Conservation (phyloP, 164 flowering plant species). For the Aristolochia fimbriata region DNA sequence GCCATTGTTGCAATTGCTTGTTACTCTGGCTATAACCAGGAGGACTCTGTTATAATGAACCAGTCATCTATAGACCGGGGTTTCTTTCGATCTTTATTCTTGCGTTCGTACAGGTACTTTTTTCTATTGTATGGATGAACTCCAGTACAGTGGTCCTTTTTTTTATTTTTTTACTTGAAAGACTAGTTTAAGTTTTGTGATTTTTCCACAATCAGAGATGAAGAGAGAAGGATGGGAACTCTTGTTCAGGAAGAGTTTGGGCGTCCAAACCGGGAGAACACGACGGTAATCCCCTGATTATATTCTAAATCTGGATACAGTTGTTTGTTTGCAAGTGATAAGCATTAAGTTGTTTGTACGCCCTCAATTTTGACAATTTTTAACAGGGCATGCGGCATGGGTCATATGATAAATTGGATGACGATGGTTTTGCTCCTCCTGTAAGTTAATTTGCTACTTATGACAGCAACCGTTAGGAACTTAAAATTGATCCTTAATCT, state of each 20-base stretch:
- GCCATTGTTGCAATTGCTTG: constrained; percentile 96
- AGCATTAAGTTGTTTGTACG: no score
- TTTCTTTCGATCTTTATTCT: constrained; percentile 86
- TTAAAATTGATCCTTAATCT: no score
- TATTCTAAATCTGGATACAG: no score
- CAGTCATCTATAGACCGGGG: constrained; percentile 98
- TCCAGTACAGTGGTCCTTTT: no score
- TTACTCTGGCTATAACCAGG: constrained; percentile 96
- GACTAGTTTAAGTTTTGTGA: no score
- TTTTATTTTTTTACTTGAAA: constrained; percentile 10
- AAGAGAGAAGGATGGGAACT: constrained; percentile 98
- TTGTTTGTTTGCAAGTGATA: no score
- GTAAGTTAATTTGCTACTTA: no score
- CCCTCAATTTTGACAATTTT: no score
- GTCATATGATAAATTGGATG: constrained; percentile 95
- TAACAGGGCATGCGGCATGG: constrained; percentile 97
- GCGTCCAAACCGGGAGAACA: constrained; percentile 78
- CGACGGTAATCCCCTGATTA: no score
- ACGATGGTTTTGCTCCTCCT: constrained; percentile 98
- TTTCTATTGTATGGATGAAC: no score
- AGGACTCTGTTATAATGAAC: constrained; percentile 97
- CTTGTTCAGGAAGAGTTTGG: constrained; percentile 98
- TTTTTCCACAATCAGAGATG: constrained; percentile 36
- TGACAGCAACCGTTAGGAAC: no score
- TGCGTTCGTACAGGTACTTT: constrained; percentile 96